A percentile compares a stretch with the other conserved stretches of the same genome.
Conservation (phyloP, 139 green algal genomes). For the Edaphochlamys debaryana region DNA sequence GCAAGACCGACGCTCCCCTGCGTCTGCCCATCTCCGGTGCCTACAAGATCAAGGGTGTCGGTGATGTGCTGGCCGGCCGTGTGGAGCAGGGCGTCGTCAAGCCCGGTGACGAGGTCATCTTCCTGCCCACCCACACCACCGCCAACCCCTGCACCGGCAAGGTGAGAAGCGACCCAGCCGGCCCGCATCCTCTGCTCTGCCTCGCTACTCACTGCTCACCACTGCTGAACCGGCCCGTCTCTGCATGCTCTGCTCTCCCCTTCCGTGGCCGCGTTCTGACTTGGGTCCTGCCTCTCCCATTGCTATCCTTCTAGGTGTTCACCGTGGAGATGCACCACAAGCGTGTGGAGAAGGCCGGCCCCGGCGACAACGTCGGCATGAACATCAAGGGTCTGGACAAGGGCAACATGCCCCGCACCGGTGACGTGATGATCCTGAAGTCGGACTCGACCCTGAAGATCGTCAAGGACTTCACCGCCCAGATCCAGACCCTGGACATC, state of each 20-base stretch:
- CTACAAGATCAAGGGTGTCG: constrained; percentile 99
- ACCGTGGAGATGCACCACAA: constrained; percentile 99
- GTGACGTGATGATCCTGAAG: constrained; percentile 95
- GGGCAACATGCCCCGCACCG: constrained; percentile 91
- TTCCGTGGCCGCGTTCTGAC: too few species aligned
- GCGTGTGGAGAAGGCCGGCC: constrained; percentile 89
- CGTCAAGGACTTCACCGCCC: constrained; percentile 86
- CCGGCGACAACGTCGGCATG: constrained; percentile 99
- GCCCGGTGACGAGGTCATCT: constrained; percentile 90
- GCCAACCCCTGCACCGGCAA: constrained; percentile 93
- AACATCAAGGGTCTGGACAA: constrained; percentile 98
- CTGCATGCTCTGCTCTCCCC: too few species aligned
- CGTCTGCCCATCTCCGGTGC: constrained; percentile 93
- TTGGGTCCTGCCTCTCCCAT: too few species aligned
- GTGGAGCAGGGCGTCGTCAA: constrained; percentile 98
- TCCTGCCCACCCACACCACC: constrained; percentile 89
- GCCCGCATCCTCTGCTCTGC: too few species aligned
- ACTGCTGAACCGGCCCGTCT: too few species aligned
- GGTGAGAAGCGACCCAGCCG: too few species aligned
- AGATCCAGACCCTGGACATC: constrained; percentile 95
- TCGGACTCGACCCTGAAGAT: constrained; percentile 84
- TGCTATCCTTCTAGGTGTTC: too few species aligned
- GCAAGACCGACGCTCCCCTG: constrained; percentile 86
- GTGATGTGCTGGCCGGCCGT: constrained; percentile 96
- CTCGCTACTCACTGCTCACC: too few species aligned